A percentile compares a stretch with the other conserved stretches of the same genome.
These are phyloP conservation scores for Fusarium virguliforme DNA, from an alignment of 2,329 filamentous ascomycete genomes.

Conservation along the genomic window DNA sequence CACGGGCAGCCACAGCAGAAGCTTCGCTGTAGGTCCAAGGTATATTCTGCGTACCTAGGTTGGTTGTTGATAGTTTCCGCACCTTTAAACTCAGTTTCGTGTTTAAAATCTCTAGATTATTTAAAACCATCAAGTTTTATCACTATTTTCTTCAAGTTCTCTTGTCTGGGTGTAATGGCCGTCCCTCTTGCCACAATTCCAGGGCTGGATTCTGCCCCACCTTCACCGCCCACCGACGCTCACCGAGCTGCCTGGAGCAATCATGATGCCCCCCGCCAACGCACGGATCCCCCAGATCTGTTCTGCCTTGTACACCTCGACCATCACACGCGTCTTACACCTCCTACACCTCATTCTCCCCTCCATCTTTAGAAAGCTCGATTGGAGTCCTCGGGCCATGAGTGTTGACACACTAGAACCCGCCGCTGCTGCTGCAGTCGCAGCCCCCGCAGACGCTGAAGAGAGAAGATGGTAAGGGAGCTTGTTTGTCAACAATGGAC, in stretches of 20 bases:
- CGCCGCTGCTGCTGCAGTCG: not conserved
- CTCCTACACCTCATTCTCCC: conserved; percentile 7
- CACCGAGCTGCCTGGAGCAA: conserved; percentile 51
- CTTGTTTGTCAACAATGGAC: conserved; percentile 26
- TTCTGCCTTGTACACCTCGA: conserved; percentile 12
- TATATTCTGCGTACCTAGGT: too few species aligned
- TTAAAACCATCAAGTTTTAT: not conserved
- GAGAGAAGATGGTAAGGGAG: conserved; percentile 56
- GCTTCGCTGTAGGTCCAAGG: not conserved
- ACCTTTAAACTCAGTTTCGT: too few species aligned
- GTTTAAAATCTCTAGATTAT: not conserved
- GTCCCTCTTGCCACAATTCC: too few species aligned
- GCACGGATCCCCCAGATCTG: conserved; percentile 44
- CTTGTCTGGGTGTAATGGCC: not conserved
- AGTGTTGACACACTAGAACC: conserved; percentile 43
- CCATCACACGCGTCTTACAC: conserved; percentile 16
- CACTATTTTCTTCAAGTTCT: not conserved
- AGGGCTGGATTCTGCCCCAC: too few species aligned
- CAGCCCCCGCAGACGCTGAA: conserved; percentile 40
- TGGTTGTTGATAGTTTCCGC: too few species aligned
- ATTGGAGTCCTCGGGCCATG: conserved; percentile 42
- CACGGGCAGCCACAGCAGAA: not conserved
- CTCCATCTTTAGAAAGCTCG: not conserved
- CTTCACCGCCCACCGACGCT: conserved; percentile 47
- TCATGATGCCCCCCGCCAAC: conserved; percentile 41